These are phyloP conservation scores for Fragaria iinumae DNA, from an alignment of 306 rosid species.

Conservation along the genomic window DNA sequence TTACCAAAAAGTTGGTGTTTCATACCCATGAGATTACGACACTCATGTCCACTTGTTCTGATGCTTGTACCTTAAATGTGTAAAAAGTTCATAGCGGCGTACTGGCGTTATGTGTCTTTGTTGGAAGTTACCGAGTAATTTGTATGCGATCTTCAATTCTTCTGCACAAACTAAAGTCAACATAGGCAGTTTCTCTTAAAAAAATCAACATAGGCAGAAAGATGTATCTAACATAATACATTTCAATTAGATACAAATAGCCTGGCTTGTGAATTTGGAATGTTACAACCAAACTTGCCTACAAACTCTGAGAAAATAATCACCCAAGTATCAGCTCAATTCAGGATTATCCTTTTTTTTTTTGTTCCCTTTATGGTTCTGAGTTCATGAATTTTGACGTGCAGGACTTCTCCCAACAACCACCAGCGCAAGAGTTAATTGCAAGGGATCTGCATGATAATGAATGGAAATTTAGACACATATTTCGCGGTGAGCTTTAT, in stretches of 20 bases:
- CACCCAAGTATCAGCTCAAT: not conserved
- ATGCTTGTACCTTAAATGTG: not conserved
- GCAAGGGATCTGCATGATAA: conserved; percentile 96
- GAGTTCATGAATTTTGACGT: conserved; percentile 13
- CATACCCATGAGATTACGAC: not conserved
- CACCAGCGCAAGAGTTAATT: conserved; percentile 92
- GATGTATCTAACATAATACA: not conserved
- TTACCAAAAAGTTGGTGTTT: conserved; percentile 4
- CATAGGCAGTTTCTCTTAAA: not conserved
- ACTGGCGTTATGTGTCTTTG: not conserved
- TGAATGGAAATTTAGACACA: conserved; percentile 98
- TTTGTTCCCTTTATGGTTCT: not conserved
- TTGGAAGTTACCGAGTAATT: not conserved
- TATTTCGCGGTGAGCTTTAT: conserved; percentile 81
- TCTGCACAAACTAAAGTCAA: not conserved
- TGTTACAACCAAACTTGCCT: not conserved
- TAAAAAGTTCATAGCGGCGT: not conserved
- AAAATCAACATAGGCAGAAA: not conserved
- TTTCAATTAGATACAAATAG: not conserved
- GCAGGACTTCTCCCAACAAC: conserved; percentile 93
- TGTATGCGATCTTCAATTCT: not conserved
- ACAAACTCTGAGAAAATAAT: not conserved
- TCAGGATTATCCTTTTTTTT: not conserved
- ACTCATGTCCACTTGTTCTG: not conserved
- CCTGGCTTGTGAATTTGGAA: not conserved